Base-by-base conservation (phyloP, 768 basidiomycete genomes). In the Fibroporia radiculosa region DNA sequence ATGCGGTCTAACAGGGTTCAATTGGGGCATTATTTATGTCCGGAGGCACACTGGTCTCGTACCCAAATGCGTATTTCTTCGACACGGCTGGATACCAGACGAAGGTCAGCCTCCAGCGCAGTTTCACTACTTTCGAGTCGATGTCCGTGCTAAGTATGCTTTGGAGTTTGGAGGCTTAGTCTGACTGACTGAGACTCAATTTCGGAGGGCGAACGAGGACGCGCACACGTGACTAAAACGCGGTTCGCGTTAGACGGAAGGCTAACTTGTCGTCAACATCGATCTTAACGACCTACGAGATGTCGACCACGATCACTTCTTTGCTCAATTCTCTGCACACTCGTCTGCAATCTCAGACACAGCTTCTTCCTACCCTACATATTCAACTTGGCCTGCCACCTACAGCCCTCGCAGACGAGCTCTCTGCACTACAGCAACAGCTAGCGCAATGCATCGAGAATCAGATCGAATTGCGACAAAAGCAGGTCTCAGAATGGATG, bases 301-400 rank as follows among this genome's bases (percentile, higher is more conserved):
- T 55, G 54, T 63, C 97, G 91, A 58, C 93, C 81, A 66, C 96
- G 86, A 47, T 89, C 37, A 86, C 82, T 28, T 70, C 81, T 10
- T 72, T 91, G 13, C 71, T 92, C 7, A 78, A 84, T 59, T 82
- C 86, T 18, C 62, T 93, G 22, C 85, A 90, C 51, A 73, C 79
- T 2, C 84, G 87, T 60, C 67, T 92, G 4, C 84, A 85, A 61
- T 66, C 80, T 1, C 90, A 93, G 63, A 89, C 87, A 0, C 82
- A 85, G 50, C 71, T 89, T 25, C 69, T 95, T 2, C 89, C 89
- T 13, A 79, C 82, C 6, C 70, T 95, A 3, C 90, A 93, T 62
- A 71, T 77, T 1, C 88, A 88, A 56, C 84, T 95, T 13, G 90
- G 88, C 25, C 72, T 93, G 12, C 88, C 91, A 7, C 64, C 78